Conservation (phyloP, 345 rosid genomes). For the Clarkia xantiana region DNA sequence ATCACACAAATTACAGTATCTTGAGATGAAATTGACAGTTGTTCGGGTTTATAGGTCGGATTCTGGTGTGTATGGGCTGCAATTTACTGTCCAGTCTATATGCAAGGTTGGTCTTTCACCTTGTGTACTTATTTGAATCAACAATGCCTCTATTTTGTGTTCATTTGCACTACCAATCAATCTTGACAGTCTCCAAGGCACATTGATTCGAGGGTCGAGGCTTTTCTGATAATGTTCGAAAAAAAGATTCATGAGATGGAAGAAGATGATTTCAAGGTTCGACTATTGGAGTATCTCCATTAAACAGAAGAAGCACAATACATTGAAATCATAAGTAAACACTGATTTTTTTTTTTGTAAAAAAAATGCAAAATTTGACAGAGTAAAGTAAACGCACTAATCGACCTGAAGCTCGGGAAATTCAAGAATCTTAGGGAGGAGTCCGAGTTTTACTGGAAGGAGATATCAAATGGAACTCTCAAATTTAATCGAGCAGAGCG, state of each 20-base stretch:
- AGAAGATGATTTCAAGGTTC: constrained; percentile 61
- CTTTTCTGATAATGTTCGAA: constrained; percentile 51
- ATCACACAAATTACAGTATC: background rate
- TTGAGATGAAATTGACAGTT: background rate
- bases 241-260: constrained; percentile 52
- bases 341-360: constrained; percentile 8
- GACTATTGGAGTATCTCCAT: constrained; percentile 1
- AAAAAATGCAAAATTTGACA: constrained; percentile 8
- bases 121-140: no score
- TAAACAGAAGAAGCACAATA: no score
- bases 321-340: background rate
- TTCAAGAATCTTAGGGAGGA: constrained; percentile 76
- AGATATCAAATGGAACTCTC: constrained; percentile 49
- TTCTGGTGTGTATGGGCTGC: constrained; percentile 52
- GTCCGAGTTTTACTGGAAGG: constrained; percentile 51
- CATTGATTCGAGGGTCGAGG: constrained; percentile 65
- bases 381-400: constrained; percentile 61
- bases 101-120: constrained; percentile 31
- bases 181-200: constrained; percentile 49
- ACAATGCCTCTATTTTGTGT: background rate
- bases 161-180: constrained; percentile 5
- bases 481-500: constrained; percentile 54
- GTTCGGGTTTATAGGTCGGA: constrained; percentile 33
- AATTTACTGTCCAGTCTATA: constrained; percentile 65
- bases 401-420: constrained; percentile 76